Conservation (phyloP, 345 rosid genomes). For the Eutrema japonicum region DNA sequence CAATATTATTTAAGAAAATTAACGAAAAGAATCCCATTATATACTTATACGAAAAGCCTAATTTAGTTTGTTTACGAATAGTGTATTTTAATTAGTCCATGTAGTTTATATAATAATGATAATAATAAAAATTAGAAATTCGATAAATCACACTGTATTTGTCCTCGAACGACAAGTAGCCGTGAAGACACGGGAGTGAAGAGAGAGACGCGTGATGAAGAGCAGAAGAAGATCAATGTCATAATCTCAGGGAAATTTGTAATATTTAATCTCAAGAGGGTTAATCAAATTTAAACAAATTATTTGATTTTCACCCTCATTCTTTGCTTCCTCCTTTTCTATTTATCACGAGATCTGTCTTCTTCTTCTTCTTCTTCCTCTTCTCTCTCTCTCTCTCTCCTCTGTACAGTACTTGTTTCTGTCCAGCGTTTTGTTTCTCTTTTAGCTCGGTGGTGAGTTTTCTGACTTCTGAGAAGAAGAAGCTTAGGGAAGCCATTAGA, state of each 20-base stretch:
- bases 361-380: constrained; percentile 26
- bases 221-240: constrained; percentile 42
- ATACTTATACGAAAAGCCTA: neutral
- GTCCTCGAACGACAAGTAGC: constrained; percentile 37
- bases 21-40: neutral
- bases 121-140: neutral
- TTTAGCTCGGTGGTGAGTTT: constrained; percentile 33
- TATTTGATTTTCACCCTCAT: constrained; percentile 46
- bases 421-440: constrained; percentile 15
- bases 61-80: neutral
- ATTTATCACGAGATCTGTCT: constrained; percentile 81
- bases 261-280: constrained; percentile 20
- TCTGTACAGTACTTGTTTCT: constrained; percentile 39
- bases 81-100: constrained; percentile 11
- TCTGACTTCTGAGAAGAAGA: constrained; percentile 31
- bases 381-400: constrained; percentile 17
- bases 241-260: constrained; percentile 19
- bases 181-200: constrained; percentile 44
- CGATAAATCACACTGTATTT: constrained; percentile 30
- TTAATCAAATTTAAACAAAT: constrained; percentile 4
- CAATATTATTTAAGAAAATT: neutral
- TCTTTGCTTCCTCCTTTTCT: constrained; percentile 64
- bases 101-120: constrained; percentile 4
- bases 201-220: constrained; percentile 43
- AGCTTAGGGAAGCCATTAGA: constrained; percentile 20